These are phyloP conservation scores for Trichoderma harzianum DNA, from an alignment of 2,329 filamentous ascomycete genomes.

Conservation along the genomic window DNA sequence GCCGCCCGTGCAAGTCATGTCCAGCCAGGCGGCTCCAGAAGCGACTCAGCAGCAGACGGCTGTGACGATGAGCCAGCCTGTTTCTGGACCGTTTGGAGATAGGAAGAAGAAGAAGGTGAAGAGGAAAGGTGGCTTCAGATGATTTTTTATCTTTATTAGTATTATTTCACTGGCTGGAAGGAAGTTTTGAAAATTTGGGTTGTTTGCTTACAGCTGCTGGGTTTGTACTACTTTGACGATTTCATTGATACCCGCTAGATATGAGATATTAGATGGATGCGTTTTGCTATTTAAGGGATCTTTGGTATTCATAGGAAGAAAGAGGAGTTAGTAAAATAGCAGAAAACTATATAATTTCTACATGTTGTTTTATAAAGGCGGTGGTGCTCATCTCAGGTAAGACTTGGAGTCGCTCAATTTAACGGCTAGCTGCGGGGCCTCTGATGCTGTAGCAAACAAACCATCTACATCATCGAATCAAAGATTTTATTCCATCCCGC, in stretches of 20 bases:
- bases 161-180: not conserved
- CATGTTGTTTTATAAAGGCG: not conserved
- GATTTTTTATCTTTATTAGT: not conserved
- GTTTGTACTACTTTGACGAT: not conserved
- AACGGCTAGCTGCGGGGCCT: slow-evolving; percentile 14
- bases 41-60: slow-evolving; percentile 35
- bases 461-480: slow-evolving; percentile 4
- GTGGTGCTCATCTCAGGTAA: not conserved
- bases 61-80: slow-evolving; percentile 44
- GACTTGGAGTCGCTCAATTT: not conserved
- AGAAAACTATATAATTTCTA: not conserved
- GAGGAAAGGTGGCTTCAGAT: slow-evolving; percentile 42
- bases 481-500: not conserved
- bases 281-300: not conserved
- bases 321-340: not conserved
- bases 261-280: not conserved
- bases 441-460: not conserved
- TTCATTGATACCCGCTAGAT: not conserved
- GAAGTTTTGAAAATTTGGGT: not conserved
- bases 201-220: not conserved
- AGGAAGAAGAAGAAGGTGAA: slow-evolving; percentile 44
- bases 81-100: slow-evolving; percentile 45
- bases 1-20: slow-evolving; percentile 32
- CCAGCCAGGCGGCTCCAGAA: slow-evolving; percentile 33
- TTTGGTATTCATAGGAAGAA: not conserved